Evolutionary conservation across 306 rosid species (phyloP), one percentile per base, ranked within the genome.

Genomic region (Corylus avellana): DNA sequence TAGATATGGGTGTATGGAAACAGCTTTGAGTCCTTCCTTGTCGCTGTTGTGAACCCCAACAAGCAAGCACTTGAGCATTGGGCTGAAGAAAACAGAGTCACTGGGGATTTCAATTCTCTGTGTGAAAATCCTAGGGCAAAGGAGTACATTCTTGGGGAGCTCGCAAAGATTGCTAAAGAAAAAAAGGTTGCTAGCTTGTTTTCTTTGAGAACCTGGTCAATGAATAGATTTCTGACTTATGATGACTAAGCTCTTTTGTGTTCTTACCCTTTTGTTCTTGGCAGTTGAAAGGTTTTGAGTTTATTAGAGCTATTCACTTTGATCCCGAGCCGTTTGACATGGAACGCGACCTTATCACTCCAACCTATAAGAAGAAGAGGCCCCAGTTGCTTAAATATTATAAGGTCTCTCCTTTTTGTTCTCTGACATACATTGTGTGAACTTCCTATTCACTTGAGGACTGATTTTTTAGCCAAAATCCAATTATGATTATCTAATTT

Each of bases 1-100:
- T 85, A 95, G 99, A 93, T 93, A 86, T 95, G 99, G 99, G 67
- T 93, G 81, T 95, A 91, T 35, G 99, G 99, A 61, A 95, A 85
- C 90, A 95, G 99, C 86, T 95, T 95, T 2, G 98, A 95, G 89
- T 83, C 97, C 80, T 93, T 84, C 94, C 97, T 95, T 72, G 88
- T 95, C 50, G 96, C 98, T 12, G 94, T 93, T 76, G 84, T 85
- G 76, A 95, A 84, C 84, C 99, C 98, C 17, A 81, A 83, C 73
- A 79, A 80, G 79, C 87, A 77, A 81, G 91, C 87, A 78, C 86
- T 95, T 79, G 91, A 93, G 82, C 72, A 58, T 4, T 95, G 99
- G 99, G 96, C 97, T 18, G 84, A 77, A 87, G 92, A 90, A 80
- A 90, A 95, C 85, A 92, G 87, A 72, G 70, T 93, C 81, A 82